Base-by-base conservation (phyloP, 495 filamentous ascomycete species). In the Aspergillus mulundensis region DNA sequence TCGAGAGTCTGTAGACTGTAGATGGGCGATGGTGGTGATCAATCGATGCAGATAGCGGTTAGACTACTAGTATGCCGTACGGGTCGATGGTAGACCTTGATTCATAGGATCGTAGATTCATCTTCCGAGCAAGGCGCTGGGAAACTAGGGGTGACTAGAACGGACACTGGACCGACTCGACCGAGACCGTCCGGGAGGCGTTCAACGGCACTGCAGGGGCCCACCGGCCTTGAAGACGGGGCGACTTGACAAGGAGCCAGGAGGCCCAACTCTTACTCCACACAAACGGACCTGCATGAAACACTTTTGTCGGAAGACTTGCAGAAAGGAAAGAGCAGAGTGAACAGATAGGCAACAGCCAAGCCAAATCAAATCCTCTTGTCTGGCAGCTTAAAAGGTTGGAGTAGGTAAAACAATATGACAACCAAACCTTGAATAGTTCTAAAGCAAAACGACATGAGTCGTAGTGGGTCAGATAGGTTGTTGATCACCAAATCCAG, bases 241-340 rank as follows among this genome's bases (percentile, higher is more conserved):
- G 30, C 18, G 14, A 15, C n/a, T 5, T 6, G 55, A 56, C 38
- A 34, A 53, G 55, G 50, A 19, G 20, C 23, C 12, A 42, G 32
- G 36, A 49, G 56, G 44, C 21, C 18, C 20, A 32, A 42, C 57
- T n/a, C n/a, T n/a, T n/a, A n/a, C n/a, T 64, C 62, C 62, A 64
- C 62, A 43, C 18, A 42, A 15, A 20, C 56, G 48, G 46, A 54
- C 51, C 43, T 62, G 58, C 57, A 61, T 67, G 67, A 70, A 70
- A 68, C 63, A 61, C n/a, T 32, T 52, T 48, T 52, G 49, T 52
- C 54, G 39, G 30, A 45, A 12, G 56, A 25, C 34, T 16, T 45
- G 28, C 50, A 38, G 34, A 39, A 38, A 40, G 16, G 20, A 34
- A 28, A 21, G 19, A 23, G 12, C 19, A 40, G 7, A 34, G 14